Percentiles rank a stretch among this genome's conserved stretches.
phyloP scores from a whole-genome alignment of 768 basidiomycete species.

The Kwoniella shandongensis region DNA sequence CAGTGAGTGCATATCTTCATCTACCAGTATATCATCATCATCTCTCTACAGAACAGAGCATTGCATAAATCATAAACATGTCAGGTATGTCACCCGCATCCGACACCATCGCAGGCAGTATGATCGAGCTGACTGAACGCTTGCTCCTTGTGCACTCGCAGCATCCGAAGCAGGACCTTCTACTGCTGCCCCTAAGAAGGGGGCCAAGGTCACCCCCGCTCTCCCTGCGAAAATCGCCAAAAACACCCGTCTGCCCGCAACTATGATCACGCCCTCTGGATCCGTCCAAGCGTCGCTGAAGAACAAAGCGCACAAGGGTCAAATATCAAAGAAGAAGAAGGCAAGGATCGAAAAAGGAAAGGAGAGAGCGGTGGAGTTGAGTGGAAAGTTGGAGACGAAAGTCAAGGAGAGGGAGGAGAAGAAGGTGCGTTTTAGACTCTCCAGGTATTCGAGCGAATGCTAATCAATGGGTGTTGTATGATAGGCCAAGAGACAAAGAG shows the following conservation, averaged over 20 bases:
- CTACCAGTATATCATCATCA: no score
- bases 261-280: slow-evolving; percentile 37
- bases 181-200: not conserved
- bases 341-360: slow-evolving; percentile 33
- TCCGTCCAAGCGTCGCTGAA: slow-evolving; percentile 29
- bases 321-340: slow-evolving; percentile 33
- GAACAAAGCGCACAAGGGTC: slow-evolving; percentile 21
- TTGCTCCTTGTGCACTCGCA: not conserved
- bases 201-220: not conserved
- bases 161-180: not conserved
- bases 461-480: no score
- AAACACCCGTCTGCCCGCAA: slow-evolving; percentile 41
- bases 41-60: not conserved
- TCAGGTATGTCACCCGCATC: no score
- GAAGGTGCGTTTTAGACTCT: slow-evolving; percentile 34
- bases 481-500: slow-evolving; percentile 42
- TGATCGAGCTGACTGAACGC: not conserved
- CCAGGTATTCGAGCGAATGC: no score
- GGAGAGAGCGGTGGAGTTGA: slow-evolving; percentile 41
- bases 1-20: slow-evolving; percentile 2
- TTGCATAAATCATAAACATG: not conserved
- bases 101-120: no score
- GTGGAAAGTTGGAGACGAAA: slow-evolving; percentile 31
- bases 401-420: slow-evolving; percentile 42
- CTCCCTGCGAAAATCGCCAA: slow-evolving; percentile 38